These are phyloP conservation scores for Cercospora brassicicola DNA, from an alignment of 2,329 filamentous ascomycete genomes.

Conservation along the genomic window DNA sequence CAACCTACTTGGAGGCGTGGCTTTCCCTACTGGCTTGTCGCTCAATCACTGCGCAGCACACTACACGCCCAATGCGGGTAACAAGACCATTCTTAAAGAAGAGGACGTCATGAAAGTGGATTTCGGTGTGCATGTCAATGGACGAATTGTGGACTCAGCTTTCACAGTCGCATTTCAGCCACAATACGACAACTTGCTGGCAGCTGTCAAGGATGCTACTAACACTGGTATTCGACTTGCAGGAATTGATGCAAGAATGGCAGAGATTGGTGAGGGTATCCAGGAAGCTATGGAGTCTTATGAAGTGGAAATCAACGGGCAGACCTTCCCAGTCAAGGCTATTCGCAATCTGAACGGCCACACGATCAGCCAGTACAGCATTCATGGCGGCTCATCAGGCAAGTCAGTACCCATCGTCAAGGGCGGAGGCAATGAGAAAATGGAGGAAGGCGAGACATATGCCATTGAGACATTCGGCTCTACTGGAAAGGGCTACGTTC, in stretches of 20 bases:
- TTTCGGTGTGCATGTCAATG: slow-evolving; percentile 78
- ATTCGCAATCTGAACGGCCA: slow-evolving; percentile 58
- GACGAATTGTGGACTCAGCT: slow-evolving; percentile 76
- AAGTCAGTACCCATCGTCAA: slow-evolving; percentile 59
- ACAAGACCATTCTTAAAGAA: slow-evolving; percentile 69
- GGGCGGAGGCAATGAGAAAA: slow-evolving; percentile 51
- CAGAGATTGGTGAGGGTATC: slow-evolving; percentile 58
- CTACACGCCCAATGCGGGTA: slow-evolving; percentile 58
- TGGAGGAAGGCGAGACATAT: slow-evolving; percentile 61
- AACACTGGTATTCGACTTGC: slow-evolving; percentile 58
- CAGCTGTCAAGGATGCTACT: slow-evolving; percentile 72
- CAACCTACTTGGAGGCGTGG: slow-evolving; percentile 53
- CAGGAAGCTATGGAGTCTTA: slow-evolving; percentile 65
- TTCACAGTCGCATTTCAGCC: slow-evolving; percentile 77
- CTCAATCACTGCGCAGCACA: slow-evolving; percentile 58
- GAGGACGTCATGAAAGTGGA: slow-evolving; percentile 81
- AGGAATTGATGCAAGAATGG: slow-evolving; percentile 57
- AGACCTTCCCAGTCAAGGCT: slow-evolving; percentile 56
- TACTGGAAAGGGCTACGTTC: slow-evolving; percentile 53
- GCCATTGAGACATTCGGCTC: slow-evolving; percentile 61
- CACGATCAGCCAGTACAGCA: slow-evolving; percentile 55
- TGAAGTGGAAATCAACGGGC: slow-evolving; percentile 57
- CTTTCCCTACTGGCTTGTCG: slow-evolving; percentile 57
- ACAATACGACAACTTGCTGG: slow-evolving; percentile 71
- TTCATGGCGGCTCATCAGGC: slow-evolving; percentile 56